Percentiles rank a stretch among this genome's conserved stretches.
Evolutionary conservation across 208 protist genomes (phyloP).

Genomic region (Trypanosomatidae sp.): DNA sequence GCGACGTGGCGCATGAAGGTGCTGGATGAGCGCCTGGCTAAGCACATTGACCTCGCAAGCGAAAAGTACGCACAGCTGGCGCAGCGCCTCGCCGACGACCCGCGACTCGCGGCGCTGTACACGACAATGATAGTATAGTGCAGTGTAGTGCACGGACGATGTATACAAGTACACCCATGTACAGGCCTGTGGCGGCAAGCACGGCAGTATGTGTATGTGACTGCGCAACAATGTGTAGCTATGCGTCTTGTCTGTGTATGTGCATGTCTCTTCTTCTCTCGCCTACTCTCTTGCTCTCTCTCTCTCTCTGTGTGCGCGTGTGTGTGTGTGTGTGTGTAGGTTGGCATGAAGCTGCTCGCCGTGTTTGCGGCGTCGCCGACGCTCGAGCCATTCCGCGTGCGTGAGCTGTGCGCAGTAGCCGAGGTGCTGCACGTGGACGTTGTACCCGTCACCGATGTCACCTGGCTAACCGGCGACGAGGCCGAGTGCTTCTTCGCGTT

Average conservation of each 20-base stretch:
- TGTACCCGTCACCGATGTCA: conserved; percentile 9
- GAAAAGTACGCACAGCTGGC: conserved; percentile 77
- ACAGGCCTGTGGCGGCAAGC: background rate
- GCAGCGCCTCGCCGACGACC: conserved; percentile 60
- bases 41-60: conserved; percentile 78
- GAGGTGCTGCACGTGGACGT: conserved; percentile 17
- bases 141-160: background rate
- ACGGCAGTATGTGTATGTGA: too few relatives aligned
- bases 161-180: background rate
- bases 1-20: conserved; percentile 87
- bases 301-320: background rate
- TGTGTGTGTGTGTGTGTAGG: conserved; percentile 1
- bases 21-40: conserved; percentile 73
- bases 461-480: conserved; percentile 13
- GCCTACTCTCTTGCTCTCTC: background rate
- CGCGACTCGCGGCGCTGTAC: conserved; percentile 50
- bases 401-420: conserved; percentile 36
- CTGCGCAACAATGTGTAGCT: too few relatives aligned
- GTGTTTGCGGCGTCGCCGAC: conserved; percentile 54
- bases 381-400: conserved; percentile 30
- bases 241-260: too few relatives aligned
- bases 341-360: conserved; percentile 41
- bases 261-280: background rate
- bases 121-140: background rate
- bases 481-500: conserved; percentile 22